Conservation (phyloP, 148 eudicot species). For the Mesembryanthemum crystallinum region DNA sequence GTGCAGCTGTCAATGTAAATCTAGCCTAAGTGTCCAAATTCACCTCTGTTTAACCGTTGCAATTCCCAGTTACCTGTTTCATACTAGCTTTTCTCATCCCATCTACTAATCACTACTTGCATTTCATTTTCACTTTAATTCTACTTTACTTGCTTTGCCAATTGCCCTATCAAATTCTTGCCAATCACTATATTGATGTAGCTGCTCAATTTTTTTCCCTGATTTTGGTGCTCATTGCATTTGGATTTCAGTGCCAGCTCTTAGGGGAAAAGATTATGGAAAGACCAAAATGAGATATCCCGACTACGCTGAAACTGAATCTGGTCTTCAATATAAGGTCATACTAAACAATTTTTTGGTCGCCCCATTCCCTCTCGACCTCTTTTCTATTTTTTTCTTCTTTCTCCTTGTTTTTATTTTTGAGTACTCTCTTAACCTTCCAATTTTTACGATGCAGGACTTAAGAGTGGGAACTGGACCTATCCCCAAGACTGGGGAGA, state of each 20-base stretch:
- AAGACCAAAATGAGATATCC: constrained; percentile 93
- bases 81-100: too few relatives aligned
- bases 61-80: too few relatives aligned
- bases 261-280: constrained; percentile 95
- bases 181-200: background rate
- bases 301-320: constrained; percentile 74
- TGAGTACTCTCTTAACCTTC: background rate
- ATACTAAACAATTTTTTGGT: background rate
- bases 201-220: background rate
- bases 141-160: background rate
- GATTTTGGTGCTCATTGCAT: background rate
- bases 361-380: background rate
- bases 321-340: constrained; percentile 95
- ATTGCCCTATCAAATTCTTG: background rate
- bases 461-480: constrained; percentile 77
- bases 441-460: constrained; percentile 53
- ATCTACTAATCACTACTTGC: too few relatives aligned
- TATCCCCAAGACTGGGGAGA: constrained; percentile 71
- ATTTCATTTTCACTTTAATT: background rate
- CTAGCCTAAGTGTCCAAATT: too few relatives aligned
- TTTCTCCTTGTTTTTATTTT: background rate
- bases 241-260: constrained; percentile 74
- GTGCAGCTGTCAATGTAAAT: too few relatives aligned
- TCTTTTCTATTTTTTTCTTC: too few relatives aligned
- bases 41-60: too few relatives aligned